Evolutionary conservation across 169 alveolate genomes (phyloP), one percentile per base, ranked within the genome.

Genomic region (Theileria equi): DNA sequence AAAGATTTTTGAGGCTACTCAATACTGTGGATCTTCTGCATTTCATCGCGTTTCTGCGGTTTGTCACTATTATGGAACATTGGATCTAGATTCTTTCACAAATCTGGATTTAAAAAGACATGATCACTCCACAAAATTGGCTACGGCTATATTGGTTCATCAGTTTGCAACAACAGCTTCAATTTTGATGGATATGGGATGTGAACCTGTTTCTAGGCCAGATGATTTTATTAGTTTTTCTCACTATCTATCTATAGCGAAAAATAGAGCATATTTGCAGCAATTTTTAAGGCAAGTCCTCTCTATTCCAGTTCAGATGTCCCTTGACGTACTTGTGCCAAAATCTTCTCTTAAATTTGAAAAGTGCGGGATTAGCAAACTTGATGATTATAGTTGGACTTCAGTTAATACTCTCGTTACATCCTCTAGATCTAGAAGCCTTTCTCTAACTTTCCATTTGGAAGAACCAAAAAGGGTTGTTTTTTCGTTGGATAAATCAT

Each of bases 71-170:
- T 74, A 64, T 59, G 55, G 41, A 43, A 25, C 70, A 28, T 21
- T 61, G 25, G 84, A 74, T 26, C 64, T 74, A 8, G 84, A 74
- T 25, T 44, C 55, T 44, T 74, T 74, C 23, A 74, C 80, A 6
- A 63, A 53, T 48, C n/a, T 74, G 21, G 84, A 74, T 16, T 29
- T 48, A 11, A 64, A 60, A 43, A 59, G 80, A 11, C 80, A 74
- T 23, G 84, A 74, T 29, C 84, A 74, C 50, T 50, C 61, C 7
- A 36, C 71, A n/a, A 74, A 66, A 44, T 61, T 64, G 29, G 28
- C 80, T 17, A 74, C 70, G 0, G 84, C 84, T 11, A 40, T 32
- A 19, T 26, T 74, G 47, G 44, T 74, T n/a, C 84, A 74, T 73
- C 11, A 38, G 31, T 74, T 74, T 38, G 64, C 67, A 11, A 47